Conservation (phyloP, 768 basidiomycete genomes). For the Suillus plorans region DNA sequence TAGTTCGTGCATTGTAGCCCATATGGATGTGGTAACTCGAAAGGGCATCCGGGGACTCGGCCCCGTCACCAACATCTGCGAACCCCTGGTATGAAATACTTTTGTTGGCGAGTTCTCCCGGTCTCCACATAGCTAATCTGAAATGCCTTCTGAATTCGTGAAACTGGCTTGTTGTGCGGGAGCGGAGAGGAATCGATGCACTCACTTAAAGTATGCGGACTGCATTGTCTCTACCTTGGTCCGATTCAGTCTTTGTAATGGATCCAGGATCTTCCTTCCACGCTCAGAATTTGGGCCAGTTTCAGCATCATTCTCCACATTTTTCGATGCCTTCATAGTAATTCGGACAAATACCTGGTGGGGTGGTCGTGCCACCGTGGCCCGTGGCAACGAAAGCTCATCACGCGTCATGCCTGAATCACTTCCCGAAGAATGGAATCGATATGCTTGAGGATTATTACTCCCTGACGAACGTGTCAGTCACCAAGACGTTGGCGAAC, state of each 20-base stretch:
- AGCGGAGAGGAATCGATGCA: background rate
- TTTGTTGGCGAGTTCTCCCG: slow-evolving; percentile 85
- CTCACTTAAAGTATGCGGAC: background rate
- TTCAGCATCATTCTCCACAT: too few relatives aligned
- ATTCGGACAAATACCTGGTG: too few relatives aligned
- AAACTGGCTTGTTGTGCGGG: slow-evolving; percentile 94
- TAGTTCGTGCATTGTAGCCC: slow-evolving; percentile 11
- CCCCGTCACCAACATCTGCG: slow-evolving; percentile 40
- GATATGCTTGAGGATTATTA: too few relatives aligned
- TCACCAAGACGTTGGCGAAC: too few relatives aligned
- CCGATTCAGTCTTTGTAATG: background rate
- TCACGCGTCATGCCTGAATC: too few relatives aligned
- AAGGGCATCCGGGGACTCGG: slow-evolving; percentile 45
- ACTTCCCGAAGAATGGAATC: too few relatives aligned
- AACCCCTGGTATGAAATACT: slow-evolving; percentile 57
- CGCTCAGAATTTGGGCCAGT: too few relatives aligned
- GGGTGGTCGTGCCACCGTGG: too few relatives aligned
- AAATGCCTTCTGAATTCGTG: slow-evolving; percentile 93
- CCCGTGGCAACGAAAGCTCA: too few relatives aligned
- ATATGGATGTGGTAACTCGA: background rate
- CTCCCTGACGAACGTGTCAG: too few relatives aligned
- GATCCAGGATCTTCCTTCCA: background rate
- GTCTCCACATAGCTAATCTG: slow-evolving; percentile 74
- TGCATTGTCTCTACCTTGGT: background rate
- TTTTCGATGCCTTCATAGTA: too few relatives aligned